Conservation (phyloP, 2,329 filamentous ascomycete species). For the Monosporascus ibericus region DNA sequence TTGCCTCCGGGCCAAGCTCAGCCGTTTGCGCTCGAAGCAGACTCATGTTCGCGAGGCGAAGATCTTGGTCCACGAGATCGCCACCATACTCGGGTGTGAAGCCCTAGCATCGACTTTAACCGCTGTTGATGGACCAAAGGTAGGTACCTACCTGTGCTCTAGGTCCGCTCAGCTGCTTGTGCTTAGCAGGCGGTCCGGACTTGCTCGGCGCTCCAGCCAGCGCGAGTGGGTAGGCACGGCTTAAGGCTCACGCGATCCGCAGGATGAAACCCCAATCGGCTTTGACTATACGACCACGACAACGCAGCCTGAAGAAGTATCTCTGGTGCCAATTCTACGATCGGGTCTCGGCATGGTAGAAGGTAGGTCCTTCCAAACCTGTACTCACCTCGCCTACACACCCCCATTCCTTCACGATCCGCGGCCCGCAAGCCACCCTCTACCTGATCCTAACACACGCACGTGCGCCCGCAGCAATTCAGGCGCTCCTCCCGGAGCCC, state of each 20-base stretch:
- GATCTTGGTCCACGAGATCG: slow-evolving; percentile 77
- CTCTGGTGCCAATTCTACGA: slow-evolving; percentile 85
- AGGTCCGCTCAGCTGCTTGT: too few species aligned
- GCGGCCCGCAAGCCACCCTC: neutral
- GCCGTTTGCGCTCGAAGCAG: slow-evolving; percentile 71
- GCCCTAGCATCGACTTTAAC: slow-evolving; percentile 63
- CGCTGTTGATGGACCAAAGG: slow-evolving; percentile 53
- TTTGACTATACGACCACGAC: slow-evolving; percentile 64
- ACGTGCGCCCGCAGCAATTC: slow-evolving; percentile 50
- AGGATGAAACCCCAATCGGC: slow-evolving; percentile 76
- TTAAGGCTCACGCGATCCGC: neutral
- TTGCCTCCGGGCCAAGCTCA: slow-evolving; percentile 81
- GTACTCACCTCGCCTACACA: neutral
- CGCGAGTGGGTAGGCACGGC: too few species aligned
- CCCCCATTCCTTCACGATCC: neutral
- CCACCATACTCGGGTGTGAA: slow-evolving; percentile 75
- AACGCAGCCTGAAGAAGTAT: slow-evolving; percentile 61
- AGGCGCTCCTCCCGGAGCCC: slow-evolving; percentile 72
- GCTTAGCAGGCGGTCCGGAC: too few species aligned
- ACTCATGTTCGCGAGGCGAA: slow-evolving; percentile 72
- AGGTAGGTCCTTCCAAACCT: slow-evolving; percentile 37
- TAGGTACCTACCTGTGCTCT: slow-evolving; percentile 32
- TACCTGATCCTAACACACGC: neutral
- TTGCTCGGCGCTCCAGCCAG: too few species aligned
- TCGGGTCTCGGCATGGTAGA: slow-evolving; percentile 90